Conservation (phyloP, 2,329 filamentous ascomycete species). For the Cyanodermella asteris region DNA sequence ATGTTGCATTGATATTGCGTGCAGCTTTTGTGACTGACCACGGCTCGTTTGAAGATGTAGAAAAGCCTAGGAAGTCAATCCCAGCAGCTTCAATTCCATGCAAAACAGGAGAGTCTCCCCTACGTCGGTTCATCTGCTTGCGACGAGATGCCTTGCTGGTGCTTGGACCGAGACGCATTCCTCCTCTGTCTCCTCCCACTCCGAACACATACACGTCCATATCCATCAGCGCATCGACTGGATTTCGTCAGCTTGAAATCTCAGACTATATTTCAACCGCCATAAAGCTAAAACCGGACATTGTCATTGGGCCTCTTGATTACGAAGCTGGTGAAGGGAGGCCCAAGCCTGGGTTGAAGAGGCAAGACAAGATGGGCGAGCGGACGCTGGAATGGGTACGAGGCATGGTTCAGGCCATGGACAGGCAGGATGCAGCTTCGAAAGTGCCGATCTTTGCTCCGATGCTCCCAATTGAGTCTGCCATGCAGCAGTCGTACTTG, state of each 20-base stretch:
- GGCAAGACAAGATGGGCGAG: conserved; percentile 64
- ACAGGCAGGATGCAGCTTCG: conserved; percentile 11
- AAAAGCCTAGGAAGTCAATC: conserved; percentile 28
- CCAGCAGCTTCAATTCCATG: conserved; percentile 28
- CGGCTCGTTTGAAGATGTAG: conserved; percentile 34
- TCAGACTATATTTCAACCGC: conserved; percentile 47
- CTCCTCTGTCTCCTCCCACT: conserved; percentile 47
- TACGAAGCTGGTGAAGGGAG: conserved; percentile 39
- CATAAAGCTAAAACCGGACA: conserved; percentile 50
- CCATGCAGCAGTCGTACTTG: conserved; percentile 52
- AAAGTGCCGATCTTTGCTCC: conserved; percentile 35
- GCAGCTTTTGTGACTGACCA: conserved; percentile 7
- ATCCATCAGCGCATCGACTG: conserved; percentile 66
- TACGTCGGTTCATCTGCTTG: conserved; percentile 59
- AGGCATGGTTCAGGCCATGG: conserved; percentile 33
- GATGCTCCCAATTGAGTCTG: conserved; percentile 39
- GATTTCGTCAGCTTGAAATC: conserved; percentile 50
- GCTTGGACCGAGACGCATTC: conserved; percentile 55
- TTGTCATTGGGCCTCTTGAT: conserved; percentile 60
- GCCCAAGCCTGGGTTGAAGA: conserved; percentile 42
- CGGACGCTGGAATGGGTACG: conserved; percentile 66
- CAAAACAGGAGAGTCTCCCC: conserved; percentile 26
- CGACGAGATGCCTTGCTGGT: conserved; percentile 44
- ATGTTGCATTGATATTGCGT: conserved; percentile 18
- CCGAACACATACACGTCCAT: conserved; percentile 50